Base-by-base conservation (phyloP, 345 rosid genomes). In the Raphanus sativus region DNA sequence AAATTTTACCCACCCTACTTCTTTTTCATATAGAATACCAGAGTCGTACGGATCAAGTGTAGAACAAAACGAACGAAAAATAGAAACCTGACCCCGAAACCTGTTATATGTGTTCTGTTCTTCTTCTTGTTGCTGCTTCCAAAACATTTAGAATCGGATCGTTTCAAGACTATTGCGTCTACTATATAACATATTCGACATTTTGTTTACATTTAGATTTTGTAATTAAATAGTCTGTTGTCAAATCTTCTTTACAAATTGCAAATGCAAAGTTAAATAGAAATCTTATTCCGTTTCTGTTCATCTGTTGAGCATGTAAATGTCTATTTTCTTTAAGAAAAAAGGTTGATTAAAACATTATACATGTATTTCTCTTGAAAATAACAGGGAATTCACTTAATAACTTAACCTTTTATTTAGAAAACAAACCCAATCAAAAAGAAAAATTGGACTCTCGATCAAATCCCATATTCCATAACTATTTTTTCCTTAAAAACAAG, bases 71-170 rank as follows among this genome's bases (percentile, higher is more conserved):
- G 58, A 62, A 70, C 52, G 58, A 70, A 56, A 21, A 16, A 9
- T 3, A 64, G 26, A 70, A 70, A 65, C 61, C 36, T 71, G 81
- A 64, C 29, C 30, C 8, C 6, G 36, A 10, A 52, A 62, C 63
- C 6, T 69, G 80, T 17, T 68, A 42, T 69, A 29, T 15, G 25
- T 70, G 25, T 26, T 63, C 17, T 33, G 38, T 68, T 69, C 25
- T 45, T 67, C 25, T 75, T 75, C 60, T 58, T 66, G 25, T 40
- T 56, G 45, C 65, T 75, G 30, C 30, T 75, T 59, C 15, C 13
- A 65, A 15, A 50, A 26, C 16, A 24, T 36, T 74, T 28, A 25
- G 56, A 36, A 75, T 16, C 24, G 4, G 59, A 56, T 4, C 54
- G 52, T 13, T 50, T 73, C 33, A 24, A 29, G 26, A 42, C 25